These are phyloP conservation scores for Neurospora terricola DNA, from an alignment of 495 filamentous ascomycete genomes.

Conservation along the genomic window DNA sequence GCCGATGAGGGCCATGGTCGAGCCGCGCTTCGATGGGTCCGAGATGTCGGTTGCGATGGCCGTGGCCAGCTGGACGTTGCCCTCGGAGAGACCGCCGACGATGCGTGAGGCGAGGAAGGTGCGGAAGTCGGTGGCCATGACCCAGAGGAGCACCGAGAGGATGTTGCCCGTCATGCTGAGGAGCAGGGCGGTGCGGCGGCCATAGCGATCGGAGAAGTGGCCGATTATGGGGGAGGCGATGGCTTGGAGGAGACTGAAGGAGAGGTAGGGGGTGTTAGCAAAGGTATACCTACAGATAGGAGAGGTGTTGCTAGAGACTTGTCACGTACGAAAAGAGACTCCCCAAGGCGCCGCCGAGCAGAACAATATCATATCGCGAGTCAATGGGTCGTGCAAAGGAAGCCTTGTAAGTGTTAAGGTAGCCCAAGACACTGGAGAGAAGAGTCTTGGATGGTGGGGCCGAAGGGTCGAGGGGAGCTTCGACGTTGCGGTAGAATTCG, in stretches of 20 bases:
- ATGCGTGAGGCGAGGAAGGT: constrained; percentile 89
- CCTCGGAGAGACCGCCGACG: constrained; percentile 89
- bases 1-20: constrained; percentile 92
- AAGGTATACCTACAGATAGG: neutral
- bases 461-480: constrained; percentile 45
- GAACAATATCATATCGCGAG: constrained; percentile 91
- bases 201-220: constrained; percentile 76
- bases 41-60: constrained; percentile 96
- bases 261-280: constrained; percentile 1
- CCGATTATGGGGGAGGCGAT: constrained; percentile 89
- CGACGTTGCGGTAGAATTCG: constrained; percentile 79
- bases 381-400: constrained; percentile 89
- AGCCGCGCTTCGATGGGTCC: constrained; percentile 66
- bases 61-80: constrained; percentile 92
- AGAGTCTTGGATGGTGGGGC: constrained; percentile 43
- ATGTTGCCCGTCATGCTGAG: constrained; percentile 95
- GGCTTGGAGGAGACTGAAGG: constrained; percentile 62
- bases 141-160: constrained; percentile 85
- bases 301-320: neutral
- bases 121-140: constrained; percentile 82
- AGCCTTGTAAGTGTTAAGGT: constrained; percentile 91
- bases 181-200: constrained; percentile 78
- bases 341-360: constrained; percentile 88
- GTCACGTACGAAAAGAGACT: constrained; percentile 67
- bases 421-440: constrained; percentile 67